Evolutionary conservation across 2,329 filamentous ascomycete species (phyloP).

Genomic region (Tolypocladium capitatum): DNA sequence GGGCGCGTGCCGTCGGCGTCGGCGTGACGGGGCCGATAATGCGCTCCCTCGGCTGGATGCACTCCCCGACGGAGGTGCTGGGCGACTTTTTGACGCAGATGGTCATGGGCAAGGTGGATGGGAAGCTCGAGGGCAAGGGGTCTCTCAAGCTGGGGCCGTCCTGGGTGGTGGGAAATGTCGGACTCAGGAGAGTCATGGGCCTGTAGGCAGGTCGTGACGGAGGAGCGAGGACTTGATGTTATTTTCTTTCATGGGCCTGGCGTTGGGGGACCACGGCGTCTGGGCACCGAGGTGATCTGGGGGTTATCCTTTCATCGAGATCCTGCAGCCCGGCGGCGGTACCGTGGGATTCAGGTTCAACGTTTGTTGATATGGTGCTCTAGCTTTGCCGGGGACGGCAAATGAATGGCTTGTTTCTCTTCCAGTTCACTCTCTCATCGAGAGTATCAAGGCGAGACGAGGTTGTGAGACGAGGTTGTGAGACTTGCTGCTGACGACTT

Average conservation of each 20-base stretch:
- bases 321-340: too few relatives aligned
- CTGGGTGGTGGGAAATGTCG: constrained; percentile 21
- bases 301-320: too few relatives aligned
- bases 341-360: too few relatives aligned
- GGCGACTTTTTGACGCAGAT: constrained; percentile 30
- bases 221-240: too few relatives aligned
- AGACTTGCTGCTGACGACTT: too few relatives aligned
- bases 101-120: constrained; percentile 26
- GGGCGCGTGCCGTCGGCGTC: constrained; percentile 3
- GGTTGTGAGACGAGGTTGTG: too few relatives aligned
- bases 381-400: too few relatives aligned
- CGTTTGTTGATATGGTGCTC: too few relatives aligned
- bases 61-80: constrained; percentile 30
- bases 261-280: background rate
- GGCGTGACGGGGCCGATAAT: constrained; percentile 13
- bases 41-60: constrained; percentile 11
- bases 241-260: background rate
- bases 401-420: too few relatives aligned
- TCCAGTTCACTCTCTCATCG: too few relatives aligned
- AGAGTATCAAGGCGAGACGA: too few relatives aligned
- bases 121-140: constrained; percentile 13
- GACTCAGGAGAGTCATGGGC: constrained; percentile 20
- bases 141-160: constrained; percentile 21
- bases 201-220: constrained; percentile 5
- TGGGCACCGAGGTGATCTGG: too few relatives aligned